Percentiles rank a stretch among this genome's conserved stretches.
These are phyloP conservation scores for Microcera coccophila DNA, from an alignment of 2,329 filamentous ascomycete genomes.

Conservation along the genomic window DNA sequence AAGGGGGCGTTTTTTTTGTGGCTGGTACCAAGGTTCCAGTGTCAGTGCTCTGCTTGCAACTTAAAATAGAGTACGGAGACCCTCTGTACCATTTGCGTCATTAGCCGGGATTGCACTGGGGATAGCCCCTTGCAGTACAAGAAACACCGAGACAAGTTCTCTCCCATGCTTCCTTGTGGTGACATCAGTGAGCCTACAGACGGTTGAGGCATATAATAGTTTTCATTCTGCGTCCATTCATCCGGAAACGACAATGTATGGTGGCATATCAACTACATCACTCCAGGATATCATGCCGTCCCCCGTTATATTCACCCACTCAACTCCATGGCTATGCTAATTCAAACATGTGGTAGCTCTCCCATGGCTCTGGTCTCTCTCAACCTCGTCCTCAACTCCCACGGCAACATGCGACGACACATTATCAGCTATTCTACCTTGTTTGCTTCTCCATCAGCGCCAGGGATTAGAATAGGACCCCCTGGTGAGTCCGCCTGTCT, in stretches of 20 bases:
- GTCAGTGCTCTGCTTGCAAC: background rate
- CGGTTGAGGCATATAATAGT: too few species aligned
- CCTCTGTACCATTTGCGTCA: conserved; percentile 11
- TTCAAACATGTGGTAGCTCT: background rate
- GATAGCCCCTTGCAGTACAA: too few species aligned
- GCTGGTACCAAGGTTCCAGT: background rate
- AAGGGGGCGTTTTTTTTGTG: background rate
- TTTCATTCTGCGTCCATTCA: too few species aligned
- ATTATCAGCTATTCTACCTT: too few species aligned
- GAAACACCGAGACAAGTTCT: too few species aligned
- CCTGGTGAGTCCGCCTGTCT: conserved; percentile 70
- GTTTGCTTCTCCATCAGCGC: conserved; percentile 3
- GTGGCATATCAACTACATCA: background rate
- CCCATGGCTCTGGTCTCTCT: background rate
- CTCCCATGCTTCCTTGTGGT: too few species aligned
- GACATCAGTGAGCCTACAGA: too few species aligned
- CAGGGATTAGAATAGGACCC: conserved; percentile 61
- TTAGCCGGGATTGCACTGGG: conserved; percentile 1
- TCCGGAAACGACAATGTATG: too few species aligned
- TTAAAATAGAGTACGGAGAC: background rate
- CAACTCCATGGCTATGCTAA: background rate
- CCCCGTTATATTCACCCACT: background rate
- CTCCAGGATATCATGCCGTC: conserved; percentile 1
- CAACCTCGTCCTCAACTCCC: conserved; percentile 1
- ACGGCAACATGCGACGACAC: too few species aligned